Conservation (phyloP, 2,329 filamentous ascomycete species). For the Neonectria sp. region DNA sequence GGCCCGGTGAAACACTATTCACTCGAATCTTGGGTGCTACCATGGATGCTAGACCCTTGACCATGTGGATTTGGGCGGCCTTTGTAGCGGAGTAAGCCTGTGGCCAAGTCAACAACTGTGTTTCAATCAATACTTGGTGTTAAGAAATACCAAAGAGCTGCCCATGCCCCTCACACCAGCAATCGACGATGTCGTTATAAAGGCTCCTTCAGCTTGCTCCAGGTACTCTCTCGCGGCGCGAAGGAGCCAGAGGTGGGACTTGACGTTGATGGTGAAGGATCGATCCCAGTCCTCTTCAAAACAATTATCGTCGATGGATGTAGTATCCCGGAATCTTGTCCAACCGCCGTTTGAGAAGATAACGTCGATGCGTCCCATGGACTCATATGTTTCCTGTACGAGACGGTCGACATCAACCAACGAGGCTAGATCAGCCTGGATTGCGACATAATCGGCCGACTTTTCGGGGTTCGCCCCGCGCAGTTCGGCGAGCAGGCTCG, state of each 20-base stretch:
- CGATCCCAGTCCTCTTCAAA: constrained; percentile 72
- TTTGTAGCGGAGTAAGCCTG: constrained; percentile 84
- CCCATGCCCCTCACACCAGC: constrained; percentile 76
- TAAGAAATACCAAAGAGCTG: constrained; percentile 66
- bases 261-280: constrained; percentile 74
- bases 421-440: constrained; percentile 78
- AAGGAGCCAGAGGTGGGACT: constrained; percentile 72
- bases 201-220: constrained; percentile 70
- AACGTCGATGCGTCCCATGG: constrained; percentile 78
- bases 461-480: constrained; percentile 49
- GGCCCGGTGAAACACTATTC: constrained; percentile 70
- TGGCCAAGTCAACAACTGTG: background rate
- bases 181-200: constrained; percentile 75
- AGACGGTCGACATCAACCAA: constrained; percentile 71
- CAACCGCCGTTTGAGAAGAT: constrained; percentile 82
- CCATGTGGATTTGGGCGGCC: constrained; percentile 76
- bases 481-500: constrained; percentile 70
- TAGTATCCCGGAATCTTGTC: constrained; percentile 63
- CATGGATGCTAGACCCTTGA: constrained; percentile 67
- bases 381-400: constrained; percentile 70
- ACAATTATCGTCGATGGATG: constrained; percentile 65
- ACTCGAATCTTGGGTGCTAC: constrained; percentile 70
- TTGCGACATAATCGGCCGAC: constrained; percentile 50
- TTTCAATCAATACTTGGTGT: constrained; percentile 16
- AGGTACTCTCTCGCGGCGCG: constrained; percentile 68